Base-by-base conservation (phyloP, 768 basidiomycete genomes). In the Coprinopsis sp. region DNA sequence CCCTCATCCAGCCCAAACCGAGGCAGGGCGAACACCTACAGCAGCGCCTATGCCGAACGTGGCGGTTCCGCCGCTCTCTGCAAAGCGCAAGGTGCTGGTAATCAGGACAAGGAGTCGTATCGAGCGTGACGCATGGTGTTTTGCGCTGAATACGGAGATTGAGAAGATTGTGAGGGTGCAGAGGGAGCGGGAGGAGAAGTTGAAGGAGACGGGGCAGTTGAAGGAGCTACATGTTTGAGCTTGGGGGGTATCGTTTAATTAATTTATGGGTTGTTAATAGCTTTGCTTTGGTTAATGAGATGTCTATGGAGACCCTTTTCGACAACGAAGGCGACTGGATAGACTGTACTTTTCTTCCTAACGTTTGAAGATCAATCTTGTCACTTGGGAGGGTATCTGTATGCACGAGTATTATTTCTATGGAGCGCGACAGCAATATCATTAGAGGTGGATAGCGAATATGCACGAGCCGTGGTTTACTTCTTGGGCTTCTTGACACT, bases 101-200 rank as follows among this genome's bases (percentile, higher is more conserved):
- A 84, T 87, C 54, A 76, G 81, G 51, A 82, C 86, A 42, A 73
- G 92, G 59, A 91, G 81, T 58, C 82, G 83, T 66, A 70, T 97
- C 29, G 95, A 98, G 64, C 72, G 94, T 23, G 93, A 98, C 63
- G 76, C 84, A 23, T 97, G 94, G 94, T 91, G 91, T 55, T 96
- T 89, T 87, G 91, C 90, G 1, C 66, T 98, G 54, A 92, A 90
- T 51, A 78, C 78, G 36, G 91, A 95, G 67, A 91, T 96, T 51
- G 92, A 97, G 65, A 82, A 81, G 60, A 66, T 87, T 12, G 79
- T 79, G 30, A 71, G 89, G 58, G 65, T 66, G 7, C 79, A 82
- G 56, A 68, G 59, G 51, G 77, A 75, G 16, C 70, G 89, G 53
- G 92, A 94, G 62, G 73, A 71, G 33, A 74, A 63, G 54, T 61